These are phyloP conservation scores for Polygonum maritimum DNA, from an alignment of 148 eudicot genomes.

Conservation along the genomic window DNA sequence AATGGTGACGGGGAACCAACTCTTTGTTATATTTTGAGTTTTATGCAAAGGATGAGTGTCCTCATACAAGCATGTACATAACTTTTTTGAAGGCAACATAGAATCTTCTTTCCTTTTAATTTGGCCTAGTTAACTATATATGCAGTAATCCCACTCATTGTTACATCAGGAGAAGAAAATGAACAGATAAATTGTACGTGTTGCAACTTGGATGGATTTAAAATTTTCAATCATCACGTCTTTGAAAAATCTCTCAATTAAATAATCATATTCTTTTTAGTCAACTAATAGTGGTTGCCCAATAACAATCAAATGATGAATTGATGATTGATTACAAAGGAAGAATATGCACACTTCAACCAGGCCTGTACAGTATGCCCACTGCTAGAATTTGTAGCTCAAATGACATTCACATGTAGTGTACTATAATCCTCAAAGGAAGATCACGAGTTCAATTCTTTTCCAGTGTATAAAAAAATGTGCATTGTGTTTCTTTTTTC, in stretches of 20 bases:
- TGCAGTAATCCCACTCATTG: too few relatives aligned
- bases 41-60: background rate
- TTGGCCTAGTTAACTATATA: too few relatives aligned
- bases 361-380: background rate
- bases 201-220: too few relatives aligned
- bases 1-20: too few relatives aligned
- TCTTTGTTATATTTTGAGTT: too few relatives aligned
- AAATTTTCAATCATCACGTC: background rate
- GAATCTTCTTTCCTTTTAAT: background rate
- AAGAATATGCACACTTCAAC: background rate
- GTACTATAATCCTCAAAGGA: background rate
- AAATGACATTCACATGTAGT: background rate
- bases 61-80: background rate
- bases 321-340: too few relatives aligned
- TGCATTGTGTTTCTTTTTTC: background rate
- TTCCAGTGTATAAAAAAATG: background rate
- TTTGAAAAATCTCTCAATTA: background rate
- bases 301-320: slow-evolving; percentile 2
- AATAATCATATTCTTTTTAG: background rate
- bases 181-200: too few relatives aligned
- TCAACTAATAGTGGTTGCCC: background rate
- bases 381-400: background rate
- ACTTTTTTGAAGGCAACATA: background rate
- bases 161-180: too few relatives aligned
- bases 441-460: background rate